phyloP scores from a whole-genome alignment of 2,329 filamentous ascomycete genomes.

The Rugonectria rugulosa region DNA sequence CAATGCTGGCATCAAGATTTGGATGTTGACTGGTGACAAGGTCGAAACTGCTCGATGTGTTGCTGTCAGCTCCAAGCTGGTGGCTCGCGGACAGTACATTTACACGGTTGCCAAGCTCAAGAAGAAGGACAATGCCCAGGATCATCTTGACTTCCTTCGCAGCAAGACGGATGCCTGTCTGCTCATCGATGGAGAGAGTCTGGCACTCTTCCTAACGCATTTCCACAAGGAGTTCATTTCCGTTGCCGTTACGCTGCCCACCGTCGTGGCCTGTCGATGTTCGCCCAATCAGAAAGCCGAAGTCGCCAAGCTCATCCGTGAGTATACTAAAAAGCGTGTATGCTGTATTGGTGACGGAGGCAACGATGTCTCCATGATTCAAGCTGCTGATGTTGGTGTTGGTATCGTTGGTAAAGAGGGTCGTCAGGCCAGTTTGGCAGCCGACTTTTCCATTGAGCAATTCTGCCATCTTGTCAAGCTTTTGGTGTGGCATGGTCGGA shows the following conservation, averaged over 20 bases:
- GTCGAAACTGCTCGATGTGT: constrained; percentile 97
- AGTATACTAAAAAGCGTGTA: constrained; percentile 91
- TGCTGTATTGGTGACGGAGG: constrained; percentile 98
- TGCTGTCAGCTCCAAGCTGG: constrained; percentile 92
- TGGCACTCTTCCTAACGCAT: constrained; percentile 82
- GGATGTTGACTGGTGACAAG: constrained; percentile 99
- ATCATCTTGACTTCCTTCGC: constrained; percentile 86
- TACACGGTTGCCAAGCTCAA: constrained; percentile 90
- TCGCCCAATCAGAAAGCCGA: constrained; percentile 98
- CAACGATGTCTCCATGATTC: constrained; percentile 99
- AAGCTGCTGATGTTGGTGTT: constrained; percentile 96
- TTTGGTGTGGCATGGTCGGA: constrained; percentile 98
- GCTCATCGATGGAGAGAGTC: constrained; percentile 92
- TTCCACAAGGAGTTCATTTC: constrained; percentile 88
- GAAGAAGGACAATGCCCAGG: constrained; percentile 83
- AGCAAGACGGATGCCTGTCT: constrained; percentile 88
- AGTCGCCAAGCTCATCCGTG: constrained; percentile 87
- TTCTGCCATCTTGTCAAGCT: constrained; percentile 96
- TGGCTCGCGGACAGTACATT: constrained; percentile 92
- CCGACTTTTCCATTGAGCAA: constrained; percentile 95
- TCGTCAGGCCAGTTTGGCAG: constrained; percentile 90
- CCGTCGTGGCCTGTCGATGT: constrained; percentile 95
- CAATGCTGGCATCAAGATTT: constrained; percentile 98
- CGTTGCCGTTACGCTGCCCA: constrained; percentile 84
- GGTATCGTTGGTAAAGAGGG: constrained; percentile 99